Conservation (phyloP, 2,329 filamentous ascomycete species). For the Xylaria sp. region DNA sequence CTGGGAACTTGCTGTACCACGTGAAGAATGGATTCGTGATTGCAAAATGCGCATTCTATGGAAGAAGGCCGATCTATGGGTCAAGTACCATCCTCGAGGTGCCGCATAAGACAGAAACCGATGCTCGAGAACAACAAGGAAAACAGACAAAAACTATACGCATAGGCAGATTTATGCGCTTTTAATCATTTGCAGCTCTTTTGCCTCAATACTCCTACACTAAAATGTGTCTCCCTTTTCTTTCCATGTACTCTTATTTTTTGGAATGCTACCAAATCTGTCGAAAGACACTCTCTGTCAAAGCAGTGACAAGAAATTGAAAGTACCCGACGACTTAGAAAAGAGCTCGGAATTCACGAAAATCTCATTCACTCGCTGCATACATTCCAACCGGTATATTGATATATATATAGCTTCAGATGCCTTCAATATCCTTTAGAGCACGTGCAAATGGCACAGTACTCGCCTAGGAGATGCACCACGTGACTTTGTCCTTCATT, state of each 20-base stretch:
- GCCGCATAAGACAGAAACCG: constrained; percentile 1
- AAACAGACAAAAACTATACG: too few relatives aligned
- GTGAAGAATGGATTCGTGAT: constrained; percentile 51
- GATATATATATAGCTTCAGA: background rate
- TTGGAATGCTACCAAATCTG: background rate
- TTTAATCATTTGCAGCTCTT: background rate
- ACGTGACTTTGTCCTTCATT: background rate
- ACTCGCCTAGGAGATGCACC: background rate
- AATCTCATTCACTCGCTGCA: background rate
- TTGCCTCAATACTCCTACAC: too few relatives aligned
- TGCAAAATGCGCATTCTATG: constrained; percentile 47
- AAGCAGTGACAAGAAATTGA: background rate
- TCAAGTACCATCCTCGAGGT: constrained; percentile 33
- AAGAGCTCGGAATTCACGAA: background rate
- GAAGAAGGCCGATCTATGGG: constrained; percentile 43
- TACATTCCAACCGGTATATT: background rate
- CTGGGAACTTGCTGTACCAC: constrained; percentile 46
- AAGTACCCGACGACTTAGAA: background rate
- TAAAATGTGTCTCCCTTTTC: background rate
- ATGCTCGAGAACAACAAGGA: background rate
- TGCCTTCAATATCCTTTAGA: too few relatives aligned
- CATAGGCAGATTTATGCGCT: background rate
- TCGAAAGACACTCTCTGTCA: too few relatives aligned
- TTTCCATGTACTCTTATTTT: background rate
- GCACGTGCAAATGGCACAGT: background rate